Evolutionary conservation across 2,329 filamentous ascomycete genomes (phyloP).

Genomic region (Nannizziopsis arthrosporioides): DNA sequence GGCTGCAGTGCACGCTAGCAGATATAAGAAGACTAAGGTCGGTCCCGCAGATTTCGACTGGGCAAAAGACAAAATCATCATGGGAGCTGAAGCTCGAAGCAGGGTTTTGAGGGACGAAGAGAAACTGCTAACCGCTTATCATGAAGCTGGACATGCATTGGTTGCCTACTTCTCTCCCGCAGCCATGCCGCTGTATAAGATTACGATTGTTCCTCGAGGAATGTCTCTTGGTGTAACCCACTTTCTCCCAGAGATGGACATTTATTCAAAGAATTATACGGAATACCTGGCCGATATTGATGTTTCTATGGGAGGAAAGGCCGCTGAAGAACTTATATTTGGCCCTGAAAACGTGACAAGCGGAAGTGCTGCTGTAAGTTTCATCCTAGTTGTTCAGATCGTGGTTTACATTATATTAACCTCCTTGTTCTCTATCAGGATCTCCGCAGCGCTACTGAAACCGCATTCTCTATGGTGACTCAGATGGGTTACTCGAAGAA

Average conservation of each 20-base stretch:
- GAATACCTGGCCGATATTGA: constrained; percentile 75
- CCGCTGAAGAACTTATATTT: constrained; percentile 80
- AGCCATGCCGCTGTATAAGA: constrained; percentile 78
- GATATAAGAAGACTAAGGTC: constrained; percentile 65
- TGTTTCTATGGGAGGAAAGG: constrained; percentile 72
- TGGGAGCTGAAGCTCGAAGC: constrained; percentile 85
- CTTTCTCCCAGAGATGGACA: constrained; percentile 81
- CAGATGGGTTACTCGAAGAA: constrained; percentile 77
- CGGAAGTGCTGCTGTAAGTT: constrained; percentile 64
- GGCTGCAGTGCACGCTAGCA: constrained; percentile 86
- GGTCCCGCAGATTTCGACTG: constrained; percentile 77
- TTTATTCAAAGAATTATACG: constrained; percentile 74
- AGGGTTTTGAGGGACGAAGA: constrained; percentile 87
- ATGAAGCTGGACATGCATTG: constrained; percentile 90
- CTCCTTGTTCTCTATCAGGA: constrained; percentile 51
- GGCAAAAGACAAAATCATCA: constrained; percentile 96
- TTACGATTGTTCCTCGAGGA: constrained; percentile 88
- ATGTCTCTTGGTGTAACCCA: constrained; percentile 76
- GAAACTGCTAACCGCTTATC: constrained; percentile 89
- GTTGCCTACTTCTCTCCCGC: constrained; percentile 72
- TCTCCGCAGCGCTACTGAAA: constrained; percentile 65
- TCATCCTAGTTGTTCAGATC: neutral
- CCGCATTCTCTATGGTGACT: constrained; percentile 81
- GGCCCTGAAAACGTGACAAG: constrained; percentile 85
- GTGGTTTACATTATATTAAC: constrained; percentile 6